Percentiles rank a stretch among this genome's conserved stretches.
These are phyloP conservation scores for Chimonanthus salicifolius DNA, from an alignment of 164 flowering plant genomes.

Conservation along the genomic window DNA sequence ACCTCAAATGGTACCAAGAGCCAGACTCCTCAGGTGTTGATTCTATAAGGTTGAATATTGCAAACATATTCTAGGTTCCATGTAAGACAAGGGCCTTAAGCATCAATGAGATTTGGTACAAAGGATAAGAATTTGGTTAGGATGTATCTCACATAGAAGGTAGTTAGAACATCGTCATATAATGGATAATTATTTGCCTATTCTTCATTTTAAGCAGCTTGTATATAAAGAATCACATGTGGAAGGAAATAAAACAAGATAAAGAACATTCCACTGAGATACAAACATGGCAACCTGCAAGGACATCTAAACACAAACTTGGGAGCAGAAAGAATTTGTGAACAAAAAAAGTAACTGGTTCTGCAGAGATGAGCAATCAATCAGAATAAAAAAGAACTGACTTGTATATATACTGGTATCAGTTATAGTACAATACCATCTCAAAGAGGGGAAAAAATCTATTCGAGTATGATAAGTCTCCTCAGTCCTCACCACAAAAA, in stretches of 20 bases:
- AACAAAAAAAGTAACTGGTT: too few relatives aligned
- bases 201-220: neutral
- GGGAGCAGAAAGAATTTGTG: neutral
- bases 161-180: neutral
- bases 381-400: neutral
- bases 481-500: neutral
- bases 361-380: neutral
- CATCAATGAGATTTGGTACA: neutral
- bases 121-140: neutral
- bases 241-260: too few relatives aligned
- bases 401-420: neutral
- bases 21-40: conserved; percentile 2
- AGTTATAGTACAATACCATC: neutral
- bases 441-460: too few relatives aligned
- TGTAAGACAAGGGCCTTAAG: neutral
- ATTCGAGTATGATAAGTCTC: too few relatives aligned
- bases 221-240: neutral
- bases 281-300: too few relatives aligned
- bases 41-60: neutral
- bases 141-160: neutral
- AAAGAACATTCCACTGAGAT: too few relatives aligned
- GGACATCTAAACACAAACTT: neutral
- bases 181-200: neutral
- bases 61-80: neutral
- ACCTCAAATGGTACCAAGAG: neutral